Evolutionary conservation across 805 yeast species (phyloP).

Genomic region (Monosporozyma aerobia): DNA sequence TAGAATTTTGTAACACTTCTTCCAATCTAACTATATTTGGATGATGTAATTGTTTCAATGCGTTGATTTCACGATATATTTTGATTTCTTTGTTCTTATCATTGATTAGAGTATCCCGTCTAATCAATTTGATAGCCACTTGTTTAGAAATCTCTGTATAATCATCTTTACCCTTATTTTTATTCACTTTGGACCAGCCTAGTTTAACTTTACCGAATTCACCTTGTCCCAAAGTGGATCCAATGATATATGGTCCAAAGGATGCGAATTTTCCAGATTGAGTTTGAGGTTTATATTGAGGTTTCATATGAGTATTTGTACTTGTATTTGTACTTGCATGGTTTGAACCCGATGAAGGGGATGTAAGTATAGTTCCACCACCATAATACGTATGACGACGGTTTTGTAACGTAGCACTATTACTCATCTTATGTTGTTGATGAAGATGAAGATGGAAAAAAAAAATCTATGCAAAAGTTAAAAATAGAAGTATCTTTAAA

Average conservation of each 20-base stretch:
- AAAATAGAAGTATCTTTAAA: background rate
- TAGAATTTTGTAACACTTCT: constrained; percentile 88
- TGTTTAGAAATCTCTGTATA: constrained; percentile 45
- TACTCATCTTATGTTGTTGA: too few species aligned
- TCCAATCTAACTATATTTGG: constrained; percentile 91
- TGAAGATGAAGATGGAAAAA: too few species aligned
- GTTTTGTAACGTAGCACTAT: background rate
- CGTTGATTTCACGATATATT: constrained; percentile 88
- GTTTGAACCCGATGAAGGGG: background rate
- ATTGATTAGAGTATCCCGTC: constrained; percentile 78
- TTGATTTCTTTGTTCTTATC: constrained; percentile 80
- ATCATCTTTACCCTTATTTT: constrained; percentile 2
- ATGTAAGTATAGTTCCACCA: constrained; percentile 16
- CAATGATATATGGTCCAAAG: constrained; percentile 83
- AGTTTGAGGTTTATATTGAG: background rate
- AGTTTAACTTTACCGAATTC: constrained; percentile 96
- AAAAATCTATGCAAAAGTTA: background rate
- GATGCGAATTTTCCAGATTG: constrained; percentile 31
- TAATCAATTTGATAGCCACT: constrained; percentile 88
- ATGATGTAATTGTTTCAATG: constrained; percentile 74
- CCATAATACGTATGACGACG: constrained; percentile 27
- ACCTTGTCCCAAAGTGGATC: constrained; percentile 94
- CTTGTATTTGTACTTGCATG: background rate
- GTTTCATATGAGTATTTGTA: background rate
- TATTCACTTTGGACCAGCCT: constrained; percentile 74